Base-by-base conservation (phyloP, 23 red algal genomes). In the Agarophyton chilense region DNA sequence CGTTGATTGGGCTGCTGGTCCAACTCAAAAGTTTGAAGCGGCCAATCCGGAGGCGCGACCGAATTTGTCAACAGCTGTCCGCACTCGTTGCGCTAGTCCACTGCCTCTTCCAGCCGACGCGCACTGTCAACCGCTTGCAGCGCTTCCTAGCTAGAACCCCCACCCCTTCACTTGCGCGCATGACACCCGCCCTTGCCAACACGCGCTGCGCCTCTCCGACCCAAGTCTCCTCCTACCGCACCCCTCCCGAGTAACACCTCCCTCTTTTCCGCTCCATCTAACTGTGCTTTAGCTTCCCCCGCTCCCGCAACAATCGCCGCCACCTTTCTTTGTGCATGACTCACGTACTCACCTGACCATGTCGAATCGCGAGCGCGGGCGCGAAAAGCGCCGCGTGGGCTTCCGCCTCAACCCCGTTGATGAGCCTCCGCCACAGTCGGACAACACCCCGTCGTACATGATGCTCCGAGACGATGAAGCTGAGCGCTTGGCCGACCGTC, bases 391-490 rank as follows among this genome's bases (percentile, higher is more conserved):
- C 32, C 64, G 64, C 64, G 64, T 70, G 2, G 64, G 64, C 38
- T 70, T 70, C 64, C 64, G 64, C 32, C 64, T 70, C 64, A 70
- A 70, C 64, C 64, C 64, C 33, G 64, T 42, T 33, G 64, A 70
- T 10, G 64, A 70, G 19, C 38, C 64, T 21, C 64, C 64, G 38
- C 64, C 32, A 28, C 81, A 35, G 32, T 43, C 73, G n/a, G 73
- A 72, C 64, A 10, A 58, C 64, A 58, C 55, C 22, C 55, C n/a
- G 3, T 85, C 64, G n/a, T 85, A 51, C 61, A 85, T 72, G 81
- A 85, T 85, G 58, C 45, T 85, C 0, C 26, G 64, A n/a, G 81
- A 85, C 56, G 61, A 50, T 33, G 81, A 85, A 14, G 81, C 81
- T n/a, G 81, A 85, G 53, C 81, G 62, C 26, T 32, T 85, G 9